Percentiles rank a stretch among this genome's conserved stretches.
phyloP scores from a whole-genome alignment of 257 asterid species.

The Solanum etuberosum region DNA sequence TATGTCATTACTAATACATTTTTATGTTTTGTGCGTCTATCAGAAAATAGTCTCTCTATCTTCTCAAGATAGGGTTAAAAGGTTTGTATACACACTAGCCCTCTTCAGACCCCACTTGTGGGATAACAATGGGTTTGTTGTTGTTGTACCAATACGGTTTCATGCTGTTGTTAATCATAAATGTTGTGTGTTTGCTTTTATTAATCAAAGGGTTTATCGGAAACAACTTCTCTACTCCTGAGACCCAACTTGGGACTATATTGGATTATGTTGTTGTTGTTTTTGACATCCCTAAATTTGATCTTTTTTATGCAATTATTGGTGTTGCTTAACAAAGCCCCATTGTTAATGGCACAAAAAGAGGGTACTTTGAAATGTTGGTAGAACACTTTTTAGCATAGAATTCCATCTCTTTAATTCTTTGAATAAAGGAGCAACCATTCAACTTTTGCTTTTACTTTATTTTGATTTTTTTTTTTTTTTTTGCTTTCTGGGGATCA shows the following conservation, averaged over 20 bases:
- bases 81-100: background rate
- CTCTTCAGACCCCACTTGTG: too few relatives aligned
- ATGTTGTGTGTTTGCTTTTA: background rate
- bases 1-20: background rate
- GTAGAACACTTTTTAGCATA: conserved; percentile 30
- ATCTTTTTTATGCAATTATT: background rate
- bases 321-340: background rate
- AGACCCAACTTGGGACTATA: background rate
- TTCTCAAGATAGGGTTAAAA: too few relatives aligned
- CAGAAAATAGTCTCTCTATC: too few relatives aligned
- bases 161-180: background rate
- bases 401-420: conserved; percentile 24
- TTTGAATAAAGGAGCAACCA: conserved; percentile 22
- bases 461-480: conserved; percentile 5
- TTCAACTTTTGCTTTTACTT: conserved; percentile 34
- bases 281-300: background rate
- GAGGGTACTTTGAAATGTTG: background rate
- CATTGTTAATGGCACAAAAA: background rate
- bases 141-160: too few relatives aligned
- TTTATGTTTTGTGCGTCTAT: background rate
- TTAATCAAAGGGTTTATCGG: too few relatives aligned
- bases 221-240: too few relatives aligned
- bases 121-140: too few relatives aligned
- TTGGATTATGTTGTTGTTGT: background rate
- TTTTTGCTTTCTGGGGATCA: conserved; percentile 20